A percentile compares a stretch with the other conserved stretches of the same genome.
phyloP scores from a whole-genome alignment of 2,329 filamentous ascomycete species.

The Penicillium palitans region DNA sequence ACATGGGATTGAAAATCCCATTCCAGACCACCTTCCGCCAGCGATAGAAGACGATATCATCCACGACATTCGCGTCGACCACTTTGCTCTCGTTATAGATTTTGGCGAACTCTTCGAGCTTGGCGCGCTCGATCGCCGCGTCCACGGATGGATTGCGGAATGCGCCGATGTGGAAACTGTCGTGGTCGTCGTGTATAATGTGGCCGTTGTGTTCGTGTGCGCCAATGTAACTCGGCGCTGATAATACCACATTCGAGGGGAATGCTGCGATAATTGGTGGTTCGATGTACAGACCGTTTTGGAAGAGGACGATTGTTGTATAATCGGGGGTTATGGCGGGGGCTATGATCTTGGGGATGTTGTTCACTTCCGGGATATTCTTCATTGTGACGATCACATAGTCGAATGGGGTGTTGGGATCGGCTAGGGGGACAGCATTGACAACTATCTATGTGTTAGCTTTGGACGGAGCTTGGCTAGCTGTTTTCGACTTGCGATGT shows the following conservation, averaged over 20 bases:
- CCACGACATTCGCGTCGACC: conserved; percentile 40
- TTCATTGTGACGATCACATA: conserved; percentile 63
- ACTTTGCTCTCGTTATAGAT: conserved; percentile 53
- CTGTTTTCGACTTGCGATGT: background rate
- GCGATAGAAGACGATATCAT: conserved; percentile 30
- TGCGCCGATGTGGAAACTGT: conserved; percentile 53
- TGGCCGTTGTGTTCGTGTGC: conserved; percentile 52
- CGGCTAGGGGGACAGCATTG: conserved; percentile 49
- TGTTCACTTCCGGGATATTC: conserved; percentile 55
- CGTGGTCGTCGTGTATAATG: conserved; percentile 56
- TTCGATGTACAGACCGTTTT: conserved; percentile 67
- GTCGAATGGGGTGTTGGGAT: conserved; percentile 45
- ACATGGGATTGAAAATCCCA: conserved; percentile 55
- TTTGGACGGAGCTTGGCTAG: background rate
- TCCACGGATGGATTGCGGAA: conserved; percentile 41
- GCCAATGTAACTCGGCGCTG: conserved; percentile 55
- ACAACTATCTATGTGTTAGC: conserved; percentile 41
- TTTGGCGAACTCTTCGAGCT: conserved; percentile 44
- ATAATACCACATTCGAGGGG: conserved; percentile 55
- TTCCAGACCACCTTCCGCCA: conserved; percentile 51
- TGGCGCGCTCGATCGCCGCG: background rate
- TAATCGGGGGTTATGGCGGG: conserved; percentile 54
- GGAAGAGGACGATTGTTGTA: conserved; percentile 58
- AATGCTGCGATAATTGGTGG: conserved; percentile 53
- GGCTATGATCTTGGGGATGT: conserved; percentile 19